Evolutionary conservation across 352 stramenopile genomes (phyloP).

Genomic region (Globisporangium solare): DNA sequence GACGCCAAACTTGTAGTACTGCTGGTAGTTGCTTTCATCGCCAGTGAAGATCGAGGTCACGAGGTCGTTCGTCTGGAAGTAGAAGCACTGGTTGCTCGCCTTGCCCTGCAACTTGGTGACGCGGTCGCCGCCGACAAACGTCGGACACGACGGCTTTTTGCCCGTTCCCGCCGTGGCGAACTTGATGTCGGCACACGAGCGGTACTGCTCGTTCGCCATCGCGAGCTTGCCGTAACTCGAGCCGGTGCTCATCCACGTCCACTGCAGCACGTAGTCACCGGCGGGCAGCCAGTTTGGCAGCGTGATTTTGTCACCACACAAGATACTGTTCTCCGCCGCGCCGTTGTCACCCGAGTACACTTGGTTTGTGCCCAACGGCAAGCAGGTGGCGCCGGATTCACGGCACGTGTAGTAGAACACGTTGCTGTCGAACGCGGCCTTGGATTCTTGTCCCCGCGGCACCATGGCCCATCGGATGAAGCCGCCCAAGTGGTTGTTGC

Average conservation of each 20-base stretch:
- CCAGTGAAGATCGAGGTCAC: slow-evolving; percentile 31
- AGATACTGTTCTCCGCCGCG: slow-evolving; percentile 25
- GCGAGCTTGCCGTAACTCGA: slow-evolving; percentile 44
- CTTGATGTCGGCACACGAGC: slow-evolving; percentile 49
- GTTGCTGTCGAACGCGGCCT: slow-evolving; percentile 17
- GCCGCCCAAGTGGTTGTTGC: slow-evolving; percentile 28
- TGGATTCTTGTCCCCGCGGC: slow-evolving; percentile 15
- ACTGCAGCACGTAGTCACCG: slow-evolving; percentile 57
- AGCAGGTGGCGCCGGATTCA: slow-evolving; percentile 19
- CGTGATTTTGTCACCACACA: slow-evolving; percentile 44
- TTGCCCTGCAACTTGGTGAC: slow-evolving; percentile 39
- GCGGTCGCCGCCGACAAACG: slow-evolving; percentile 47
- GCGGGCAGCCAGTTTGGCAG: slow-evolving; percentile 36
- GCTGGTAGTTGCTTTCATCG: slow-evolving; percentile 23
- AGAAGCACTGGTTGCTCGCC: slow-evolving; percentile 39
- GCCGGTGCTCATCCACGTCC: slow-evolving; percentile 43
- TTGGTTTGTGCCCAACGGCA: slow-evolving; percentile 12
- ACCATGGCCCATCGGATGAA: slow-evolving; percentile 29
- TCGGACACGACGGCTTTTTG: slow-evolving; percentile 31
- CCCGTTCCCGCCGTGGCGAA: slow-evolving; percentile 29
- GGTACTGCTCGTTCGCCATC: slow-evolving; percentile 37
- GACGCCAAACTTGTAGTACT: slow-evolving; percentile 45
- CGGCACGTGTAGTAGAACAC: slow-evolving; percentile 26
- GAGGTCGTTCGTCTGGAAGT: slow-evolving; percentile 50
- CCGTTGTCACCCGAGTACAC: slow-evolving; percentile 21